phyloP scores from a whole-genome alignment of 2,329 filamentous ascomycete species.

The Hymenoscyphus repandus region DNA sequence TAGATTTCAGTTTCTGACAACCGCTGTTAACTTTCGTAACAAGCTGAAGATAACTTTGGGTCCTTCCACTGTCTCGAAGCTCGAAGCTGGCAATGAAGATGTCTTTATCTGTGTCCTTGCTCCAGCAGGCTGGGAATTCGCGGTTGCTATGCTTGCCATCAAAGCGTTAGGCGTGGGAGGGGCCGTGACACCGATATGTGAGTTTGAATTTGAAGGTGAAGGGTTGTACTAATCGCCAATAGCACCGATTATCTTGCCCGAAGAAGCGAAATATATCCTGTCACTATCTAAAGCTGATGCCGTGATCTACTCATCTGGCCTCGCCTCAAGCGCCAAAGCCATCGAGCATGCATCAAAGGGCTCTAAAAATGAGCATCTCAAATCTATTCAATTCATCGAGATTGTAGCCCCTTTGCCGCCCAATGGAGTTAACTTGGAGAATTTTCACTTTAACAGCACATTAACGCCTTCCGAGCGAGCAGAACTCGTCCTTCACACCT shows the following conservation, averaged over 20 bases:
- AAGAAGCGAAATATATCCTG: neutral
- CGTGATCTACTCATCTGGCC: neutral
- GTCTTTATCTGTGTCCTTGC: neutral
- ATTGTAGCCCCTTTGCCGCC: neutral
- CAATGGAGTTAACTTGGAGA: neutral
- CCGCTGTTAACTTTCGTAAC: neutral
- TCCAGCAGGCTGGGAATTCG: neutral
- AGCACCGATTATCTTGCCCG: neutral
- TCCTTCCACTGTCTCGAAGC: neutral
- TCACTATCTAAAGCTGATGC: neutral
- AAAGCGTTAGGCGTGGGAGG: neutral
- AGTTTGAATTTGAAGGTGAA: neutral
- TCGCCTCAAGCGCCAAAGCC: neutral
- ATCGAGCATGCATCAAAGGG: neutral
- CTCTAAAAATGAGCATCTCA: neutral
- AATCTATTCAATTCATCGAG: neutral
- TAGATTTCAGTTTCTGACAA: neutral
- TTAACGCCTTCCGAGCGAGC: neutral
- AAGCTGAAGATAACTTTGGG: neutral
- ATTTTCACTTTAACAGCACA: neutral
- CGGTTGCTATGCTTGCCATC: neutral
- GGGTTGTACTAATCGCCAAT: neutral
- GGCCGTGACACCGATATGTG: neutral
- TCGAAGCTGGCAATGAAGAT: neutral
- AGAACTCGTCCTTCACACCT: neutral